phyloP scores from a whole-genome alignment of 768 basidiomycete species.

The Postia placenta region DNA sequence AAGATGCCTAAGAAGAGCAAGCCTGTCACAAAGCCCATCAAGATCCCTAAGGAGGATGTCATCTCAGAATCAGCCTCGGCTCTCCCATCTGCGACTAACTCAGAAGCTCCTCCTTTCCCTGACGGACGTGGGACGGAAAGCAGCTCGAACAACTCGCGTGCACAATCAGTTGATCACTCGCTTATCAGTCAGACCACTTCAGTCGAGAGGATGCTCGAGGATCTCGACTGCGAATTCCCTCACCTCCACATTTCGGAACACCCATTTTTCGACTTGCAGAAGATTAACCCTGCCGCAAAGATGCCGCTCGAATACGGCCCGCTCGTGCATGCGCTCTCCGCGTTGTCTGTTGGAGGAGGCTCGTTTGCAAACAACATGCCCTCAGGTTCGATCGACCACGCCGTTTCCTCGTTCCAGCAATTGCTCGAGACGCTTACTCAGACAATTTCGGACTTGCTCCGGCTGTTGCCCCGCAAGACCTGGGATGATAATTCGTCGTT shows the following conservation, averaged over 20 bases:
- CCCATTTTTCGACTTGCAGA: slow-evolving; percentile 68
- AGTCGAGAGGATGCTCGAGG: slow-evolving; percentile 59
- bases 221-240: slow-evolving; percentile 57
- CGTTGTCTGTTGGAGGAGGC: slow-evolving; percentile 78
- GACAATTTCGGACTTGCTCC: slow-evolving; percentile 81
- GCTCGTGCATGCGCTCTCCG: slow-evolving; percentile 79
- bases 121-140: slow-evolving; percentile 31
- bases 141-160: slow-evolving; percentile 51
- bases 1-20: slow-evolving; percentile 84
- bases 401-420: slow-evolving; percentile 86
- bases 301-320: slow-evolving; percentile 83
- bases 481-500: slow-evolving; percentile 91
- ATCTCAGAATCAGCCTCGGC: slow-evolving; percentile 30
- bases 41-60: slow-evolving; percentile 56
- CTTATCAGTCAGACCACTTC: slow-evolving; percentile 42
- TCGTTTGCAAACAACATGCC: slow-evolving; percentile 82
- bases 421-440: slow-evolving; percentile 84
- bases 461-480: slow-evolving; percentile 79
- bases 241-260: slow-evolving; percentile 61
- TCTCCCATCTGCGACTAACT: slow-evolving; percentile 37
- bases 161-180: slow-evolving; percentile 51
- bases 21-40: slow-evolving; percentile 52
- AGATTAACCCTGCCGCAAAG: slow-evolving; percentile 68
- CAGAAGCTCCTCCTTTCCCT: slow-evolving; percentile 40
- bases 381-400: slow-evolving; percentile 84